Conservation (phyloP, 257 asterid species). For the Solanum phureja region DNA sequence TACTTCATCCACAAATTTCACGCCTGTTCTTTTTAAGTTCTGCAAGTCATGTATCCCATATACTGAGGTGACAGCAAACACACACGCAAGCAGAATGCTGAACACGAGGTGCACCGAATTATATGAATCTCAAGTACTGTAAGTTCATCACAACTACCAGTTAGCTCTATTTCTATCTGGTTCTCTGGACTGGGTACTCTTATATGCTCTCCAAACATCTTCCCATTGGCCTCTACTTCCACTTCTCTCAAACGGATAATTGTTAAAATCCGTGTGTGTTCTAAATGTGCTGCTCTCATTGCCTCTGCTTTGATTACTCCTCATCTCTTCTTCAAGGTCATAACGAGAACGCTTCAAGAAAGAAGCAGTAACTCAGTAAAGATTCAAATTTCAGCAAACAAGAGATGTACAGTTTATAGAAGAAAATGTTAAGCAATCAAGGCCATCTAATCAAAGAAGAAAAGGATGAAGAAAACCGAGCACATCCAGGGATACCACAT, state of each 20-base stretch:
- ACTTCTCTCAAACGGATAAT: conserved; percentile 38
- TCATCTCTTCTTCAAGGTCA: conserved; percentile 76
- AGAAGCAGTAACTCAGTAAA: conserved; percentile 11
- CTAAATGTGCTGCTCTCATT: conserved; percentile 21
- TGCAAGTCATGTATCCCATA: not conserved
- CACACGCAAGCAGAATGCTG: not conserved
- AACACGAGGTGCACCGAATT: not conserved
- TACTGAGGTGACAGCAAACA: not conserved
- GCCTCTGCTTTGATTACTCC: conserved; percentile 46
- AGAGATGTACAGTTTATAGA: not conserved
- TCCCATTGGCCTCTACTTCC: conserved; percentile 41
- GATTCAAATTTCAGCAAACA: not conserved
- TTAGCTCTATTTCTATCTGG: conserved; percentile 32
- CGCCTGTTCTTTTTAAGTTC: not conserved
- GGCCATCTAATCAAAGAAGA: not conserved
- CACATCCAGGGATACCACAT: not conserved
- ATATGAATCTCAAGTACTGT: not conserved
- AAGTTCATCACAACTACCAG: conserved; percentile 23
- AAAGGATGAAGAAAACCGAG: not conserved
- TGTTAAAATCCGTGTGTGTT: conserved; percentile 29
- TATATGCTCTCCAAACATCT: conserved; percentile 40
- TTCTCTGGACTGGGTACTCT: conserved; percentile 31
- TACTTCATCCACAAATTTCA: not conserved
- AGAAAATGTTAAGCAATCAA: not conserved
- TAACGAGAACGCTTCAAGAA: conserved; percentile 55